Conservation (phyloP, 352 stramenopile species). For the Aphanomyces cochlioides region DNA sequence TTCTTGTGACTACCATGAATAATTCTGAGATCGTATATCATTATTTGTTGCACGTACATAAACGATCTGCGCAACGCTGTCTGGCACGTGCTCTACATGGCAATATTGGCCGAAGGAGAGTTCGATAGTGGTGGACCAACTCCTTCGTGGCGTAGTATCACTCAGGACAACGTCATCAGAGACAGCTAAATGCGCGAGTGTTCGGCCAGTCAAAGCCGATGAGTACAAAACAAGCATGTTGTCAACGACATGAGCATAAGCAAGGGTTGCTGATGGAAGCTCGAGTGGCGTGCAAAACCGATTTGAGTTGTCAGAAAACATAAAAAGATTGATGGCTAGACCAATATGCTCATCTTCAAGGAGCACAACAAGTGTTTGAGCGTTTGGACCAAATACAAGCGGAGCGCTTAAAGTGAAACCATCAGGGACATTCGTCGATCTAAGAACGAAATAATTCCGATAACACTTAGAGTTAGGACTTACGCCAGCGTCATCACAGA, state of each 20-base stretch:
- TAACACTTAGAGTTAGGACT: too few relatives aligned
- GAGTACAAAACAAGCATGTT: constrained; percentile 5
- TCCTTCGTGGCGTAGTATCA: background rate
- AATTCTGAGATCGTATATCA: background rate
- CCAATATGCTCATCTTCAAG: background rate
- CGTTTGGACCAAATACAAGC: background rate
- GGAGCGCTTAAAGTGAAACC: background rate
- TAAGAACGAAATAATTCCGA: too few relatives aligned
- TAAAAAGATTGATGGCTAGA: too few relatives aligned
- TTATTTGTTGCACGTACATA: background rate
- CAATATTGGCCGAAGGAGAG: constrained; percentile 67
- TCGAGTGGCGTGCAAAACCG: constrained; percentile 17
- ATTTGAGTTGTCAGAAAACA: background rate
- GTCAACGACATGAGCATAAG: constrained; percentile 1
- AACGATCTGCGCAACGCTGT: constrained; percentile 45
- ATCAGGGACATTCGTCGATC: background rate
- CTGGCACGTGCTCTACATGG: constrained; percentile 50
- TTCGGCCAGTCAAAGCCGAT: background rate
- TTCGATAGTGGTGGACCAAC: constrained; percentile 36
- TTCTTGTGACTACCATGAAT: background rate
- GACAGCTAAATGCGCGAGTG: background rate
- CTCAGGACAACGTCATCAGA: constrained; percentile 7
- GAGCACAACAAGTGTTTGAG: constrained; percentile 17
- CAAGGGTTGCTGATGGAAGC: background rate
- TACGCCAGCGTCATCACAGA: too few relatives aligned